These are phyloP conservation scores for Tagetes erecta DNA, from an alignment of 129 eudicot species.

Conservation along the genomic window DNA sequence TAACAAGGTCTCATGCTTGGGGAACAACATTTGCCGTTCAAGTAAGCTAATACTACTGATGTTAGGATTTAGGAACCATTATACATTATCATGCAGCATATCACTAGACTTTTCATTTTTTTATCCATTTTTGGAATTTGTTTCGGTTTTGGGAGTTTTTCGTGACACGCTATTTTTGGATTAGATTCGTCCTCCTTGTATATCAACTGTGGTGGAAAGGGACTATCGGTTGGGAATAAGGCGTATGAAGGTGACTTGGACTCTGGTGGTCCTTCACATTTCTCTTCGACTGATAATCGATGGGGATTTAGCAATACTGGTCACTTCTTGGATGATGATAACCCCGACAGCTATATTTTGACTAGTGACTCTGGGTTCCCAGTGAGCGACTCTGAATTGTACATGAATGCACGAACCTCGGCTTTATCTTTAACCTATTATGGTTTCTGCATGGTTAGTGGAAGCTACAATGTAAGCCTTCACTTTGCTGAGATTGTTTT, in stretches of 20 bases:
- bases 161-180: not conserved
- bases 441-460: conserved; percentile 57
- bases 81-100: too few relatives aligned
- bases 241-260: conserved; percentile 44
- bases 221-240: conserved; percentile 24
- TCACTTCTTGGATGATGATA: conserved; percentile 50
- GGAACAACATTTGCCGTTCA: conserved; percentile 21
- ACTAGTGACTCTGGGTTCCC: conserved; percentile 18
- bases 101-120: too few relatives aligned
- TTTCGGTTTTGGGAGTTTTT: not conserved
- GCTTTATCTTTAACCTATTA: conserved; percentile 73
- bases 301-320: conserved; percentile 95
- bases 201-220: conserved; percentile 77
- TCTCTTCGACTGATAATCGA: conserved; percentile 33
- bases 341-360: conserved; percentile 11
- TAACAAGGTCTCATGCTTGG: conserved; percentile 35
- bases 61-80: too few relatives aligned
- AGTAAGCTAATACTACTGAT: conserved; percentile 24
- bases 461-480: conserved; percentile 69
- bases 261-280: conserved; percentile 45
- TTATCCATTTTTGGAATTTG: too few relatives aligned
- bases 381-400: conserved; percentile 33
- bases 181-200: conserved; percentile 48
- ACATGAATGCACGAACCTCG: conserved; percentile 55
- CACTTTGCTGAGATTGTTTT: conserved; percentile 82